Conservation (phyloP, 139 green algal species). For the Closterium sp. region DNA sequence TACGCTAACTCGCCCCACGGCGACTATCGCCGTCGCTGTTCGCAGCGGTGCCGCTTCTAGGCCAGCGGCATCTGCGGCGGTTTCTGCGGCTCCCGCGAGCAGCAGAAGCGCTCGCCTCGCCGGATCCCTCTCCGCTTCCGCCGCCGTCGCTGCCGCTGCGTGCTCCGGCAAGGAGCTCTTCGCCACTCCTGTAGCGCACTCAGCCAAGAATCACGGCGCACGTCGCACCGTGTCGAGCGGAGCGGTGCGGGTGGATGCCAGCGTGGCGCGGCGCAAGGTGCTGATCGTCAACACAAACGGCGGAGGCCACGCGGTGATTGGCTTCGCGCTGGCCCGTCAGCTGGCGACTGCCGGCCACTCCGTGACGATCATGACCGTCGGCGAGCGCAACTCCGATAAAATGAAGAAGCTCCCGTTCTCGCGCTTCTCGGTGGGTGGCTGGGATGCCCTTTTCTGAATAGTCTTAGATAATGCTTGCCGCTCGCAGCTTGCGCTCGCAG, state of each 20-base stretch:
- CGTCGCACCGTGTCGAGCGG: not conserved
- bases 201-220: not conserved
- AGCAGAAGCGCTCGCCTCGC: not conserved
- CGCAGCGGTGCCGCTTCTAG: not conserved
- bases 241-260: not conserved
- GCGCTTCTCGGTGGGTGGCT: slow-evolving; percentile 35
- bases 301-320: slow-evolving; percentile 60
- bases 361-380: slow-evolving; percentile 55
- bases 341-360: slow-evolving; percentile 47
- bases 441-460: not conserved
- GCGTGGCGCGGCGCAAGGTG: slow-evolving; percentile 45
- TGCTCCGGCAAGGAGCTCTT: not conserved
- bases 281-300: slow-evolving; percentile 63
- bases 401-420: slow-evolving; percentile 63
- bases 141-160: not conserved
- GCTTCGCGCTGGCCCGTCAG: slow-evolving; percentile 58
- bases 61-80: not conserved
- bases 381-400: slow-evolving; percentile 52
- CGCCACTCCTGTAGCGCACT: not conserved
- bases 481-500: not conserved
- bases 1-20: not conserved
- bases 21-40: not conserved
- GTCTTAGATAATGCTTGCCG: not conserved
- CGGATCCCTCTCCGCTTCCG: not conserved
- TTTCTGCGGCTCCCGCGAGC: not conserved